Percentiles rank a stretch among this genome's conserved stretches.
phyloP scores from a whole-genome alignment of 305 asterid species.

The Stenogyne calaminthoides region DNA sequence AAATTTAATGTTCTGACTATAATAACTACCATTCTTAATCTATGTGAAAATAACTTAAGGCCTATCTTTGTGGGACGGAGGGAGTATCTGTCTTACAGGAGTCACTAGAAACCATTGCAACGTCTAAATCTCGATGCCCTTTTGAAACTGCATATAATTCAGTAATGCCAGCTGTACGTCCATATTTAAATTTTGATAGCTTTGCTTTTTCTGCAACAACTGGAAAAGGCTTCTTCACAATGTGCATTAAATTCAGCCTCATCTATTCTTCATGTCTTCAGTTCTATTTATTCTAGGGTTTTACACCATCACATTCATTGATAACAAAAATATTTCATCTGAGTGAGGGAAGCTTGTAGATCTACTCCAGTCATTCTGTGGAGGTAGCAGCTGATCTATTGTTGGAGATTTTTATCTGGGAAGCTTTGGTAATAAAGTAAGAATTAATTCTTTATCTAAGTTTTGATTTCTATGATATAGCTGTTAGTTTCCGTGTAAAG shows the following conservation, averaged over 20 bases:
- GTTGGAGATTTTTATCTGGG: not conserved
- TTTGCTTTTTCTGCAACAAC: not conserved
- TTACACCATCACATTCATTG: not conserved
- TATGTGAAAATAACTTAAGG: no score
- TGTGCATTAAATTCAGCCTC: not conserved
- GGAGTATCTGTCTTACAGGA: not conserved
- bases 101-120: not conserved
- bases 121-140: no score
- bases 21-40: no score
- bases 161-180: not conserved
- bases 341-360: not conserved
- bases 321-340: not conserved
- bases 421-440: not conserved
- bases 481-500: not conserved
- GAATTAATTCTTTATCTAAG: not conserved
- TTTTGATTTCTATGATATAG: not conserved
- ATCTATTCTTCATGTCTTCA: not conserved
- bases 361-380: not conserved
- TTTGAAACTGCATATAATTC: not conserved
- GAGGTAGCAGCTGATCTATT: not conserved
- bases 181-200: no score
- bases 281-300: not conserved
- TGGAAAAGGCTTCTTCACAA: not conserved
- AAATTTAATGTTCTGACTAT: no score
- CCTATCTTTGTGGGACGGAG: no score